Evolutionary conservation across 2,329 filamentous ascomycete species (phyloP).

Genomic region (Dothiorella sarmentorum): DNA sequence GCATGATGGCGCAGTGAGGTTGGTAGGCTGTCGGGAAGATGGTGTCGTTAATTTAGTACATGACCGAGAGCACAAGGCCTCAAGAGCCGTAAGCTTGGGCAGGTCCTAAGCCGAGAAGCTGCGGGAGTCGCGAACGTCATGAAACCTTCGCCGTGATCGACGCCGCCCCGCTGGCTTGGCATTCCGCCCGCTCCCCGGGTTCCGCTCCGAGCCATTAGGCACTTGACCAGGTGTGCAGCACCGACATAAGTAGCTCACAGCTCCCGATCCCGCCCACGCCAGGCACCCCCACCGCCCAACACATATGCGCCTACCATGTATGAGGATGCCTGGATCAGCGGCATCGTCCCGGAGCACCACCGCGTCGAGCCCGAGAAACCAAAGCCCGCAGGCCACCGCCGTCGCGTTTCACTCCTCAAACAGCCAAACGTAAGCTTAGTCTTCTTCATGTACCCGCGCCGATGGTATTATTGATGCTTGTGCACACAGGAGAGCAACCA

Average conservation of each 20-base stretch:
- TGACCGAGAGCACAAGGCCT: not conserved
- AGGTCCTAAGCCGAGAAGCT: not conserved
- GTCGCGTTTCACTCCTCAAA: slow-evolving; percentile 65
- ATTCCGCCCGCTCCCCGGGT: not conserved
- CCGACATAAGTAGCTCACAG: not conserved
- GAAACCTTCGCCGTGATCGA: slow-evolving; percentile 9
- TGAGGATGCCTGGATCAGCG: slow-evolving; percentile 78
- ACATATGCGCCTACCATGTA: slow-evolving; percentile 56
- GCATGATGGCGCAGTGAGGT: not conserved
- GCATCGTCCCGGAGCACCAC: slow-evolving; percentile 55
- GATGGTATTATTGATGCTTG: slow-evolving; percentile 43
- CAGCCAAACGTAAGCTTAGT: slow-evolving; percentile 47
- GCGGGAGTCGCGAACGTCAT: slow-evolving; percentile 9
- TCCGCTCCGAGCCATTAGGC: not conserved
- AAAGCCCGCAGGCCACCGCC: slow-evolving; percentile 54
- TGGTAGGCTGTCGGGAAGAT: not conserved
- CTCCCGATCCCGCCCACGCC: not conserved
- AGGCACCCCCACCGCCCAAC: not conserved
- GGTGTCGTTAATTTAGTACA: not conserved
- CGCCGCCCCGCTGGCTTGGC: not conserved
- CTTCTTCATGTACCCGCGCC: slow-evolving; percentile 32
- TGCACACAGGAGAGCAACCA: slow-evolving; percentile 53
- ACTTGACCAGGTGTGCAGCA: slow-evolving; percentile 13
- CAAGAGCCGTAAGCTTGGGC: not conserved
- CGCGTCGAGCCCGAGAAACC: slow-evolving; percentile 54